A percentile compares a stretch with the other conserved stretches of the same genome.
phyloP scores from a whole-genome alignment of 192 early-diverging fungal genomes.

The Entomortierella chlamydospora region DNA sequence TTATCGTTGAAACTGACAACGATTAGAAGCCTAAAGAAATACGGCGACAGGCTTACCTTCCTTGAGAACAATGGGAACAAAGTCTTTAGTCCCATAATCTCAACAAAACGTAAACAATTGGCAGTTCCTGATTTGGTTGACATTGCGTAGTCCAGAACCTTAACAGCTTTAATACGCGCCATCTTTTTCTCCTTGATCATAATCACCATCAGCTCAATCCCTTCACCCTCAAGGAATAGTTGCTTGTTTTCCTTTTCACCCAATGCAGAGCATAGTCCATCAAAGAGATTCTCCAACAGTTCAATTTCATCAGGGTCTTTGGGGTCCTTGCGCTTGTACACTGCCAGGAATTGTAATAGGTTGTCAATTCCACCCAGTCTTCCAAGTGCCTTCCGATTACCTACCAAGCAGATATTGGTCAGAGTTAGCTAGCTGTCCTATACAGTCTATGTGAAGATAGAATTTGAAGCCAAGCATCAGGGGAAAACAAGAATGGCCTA shows the following conservation, averaged over 20 bases:
- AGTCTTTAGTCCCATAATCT: conserved; percentile 83
- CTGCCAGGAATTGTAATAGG: conserved; percentile 73
- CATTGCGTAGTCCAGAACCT: conserved; percentile 86
- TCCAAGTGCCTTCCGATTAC: conserved; percentile 60
- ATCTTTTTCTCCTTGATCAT: conserved; percentile 90
- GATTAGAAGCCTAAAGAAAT: neutral
- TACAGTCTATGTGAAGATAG: neutral
- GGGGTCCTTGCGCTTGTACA: conserved; percentile 79
- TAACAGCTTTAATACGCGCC: conserved; percentile 84
- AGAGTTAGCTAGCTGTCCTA: too few species aligned
- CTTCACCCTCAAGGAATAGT: conserved; percentile 84
- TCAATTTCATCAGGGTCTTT: conserved; percentile 88
- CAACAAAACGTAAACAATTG: conserved; percentile 82
- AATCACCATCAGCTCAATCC: conserved; percentile 91
- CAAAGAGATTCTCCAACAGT: conserved; percentile 93
- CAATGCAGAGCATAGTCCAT: conserved; percentile 80
- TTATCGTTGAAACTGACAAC: neutral
- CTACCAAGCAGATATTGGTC: conserved; percentile 33
- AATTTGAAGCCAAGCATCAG: neutral
- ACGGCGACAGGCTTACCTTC: conserved; percentile 55
- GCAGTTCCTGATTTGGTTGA: conserved; percentile 60
- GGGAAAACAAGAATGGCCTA: too few species aligned
- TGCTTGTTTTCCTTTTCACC: conserved; percentile 75
- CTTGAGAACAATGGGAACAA: conserved; percentile 89
- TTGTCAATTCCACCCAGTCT: conserved; percentile 72